These are phyloP conservation scores for Aureobasidium leucospermi DNA, from an alignment of 2,329 filamentous ascomycete genomes.

Conservation along the genomic window DNA sequence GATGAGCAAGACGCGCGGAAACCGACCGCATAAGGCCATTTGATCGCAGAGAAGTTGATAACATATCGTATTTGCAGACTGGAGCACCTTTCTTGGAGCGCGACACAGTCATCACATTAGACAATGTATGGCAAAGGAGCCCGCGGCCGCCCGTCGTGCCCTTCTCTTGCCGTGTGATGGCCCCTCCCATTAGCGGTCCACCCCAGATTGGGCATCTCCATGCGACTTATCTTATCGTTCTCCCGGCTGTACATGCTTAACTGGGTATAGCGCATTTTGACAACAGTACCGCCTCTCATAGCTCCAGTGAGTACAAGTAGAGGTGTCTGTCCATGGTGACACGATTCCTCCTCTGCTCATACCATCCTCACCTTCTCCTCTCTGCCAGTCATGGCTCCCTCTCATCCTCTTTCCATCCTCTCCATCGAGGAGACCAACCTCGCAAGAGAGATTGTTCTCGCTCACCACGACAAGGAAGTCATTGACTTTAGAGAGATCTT, in stretches of 20 bases:
- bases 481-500: slow-evolving; percentile 25
- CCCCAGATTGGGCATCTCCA: not conserved
- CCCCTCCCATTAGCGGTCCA: not conserved
- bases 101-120: not conserved
- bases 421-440: slow-evolving; percentile 19
- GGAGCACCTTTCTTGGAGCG: not conserved
- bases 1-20: not conserved
- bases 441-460: slow-evolving; percentile 20
- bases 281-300: not conserved
- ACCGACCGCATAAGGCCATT: not conserved
- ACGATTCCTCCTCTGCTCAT: not conserved
- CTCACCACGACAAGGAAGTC: slow-evolving; percentile 20
- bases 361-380: not conserved
- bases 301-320: not conserved
- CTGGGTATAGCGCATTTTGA: not conserved
- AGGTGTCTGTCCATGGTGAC: not conserved
- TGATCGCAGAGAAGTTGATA: too few relatives aligned
- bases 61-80: not conserved
- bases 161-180: not conserved
- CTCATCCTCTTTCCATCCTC: slow-evolving; percentile 18
- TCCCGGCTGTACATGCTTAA: not conserved
- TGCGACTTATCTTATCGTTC: not conserved
- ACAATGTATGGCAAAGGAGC: not conserved
- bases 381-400: slow-evolving; percentile 4
- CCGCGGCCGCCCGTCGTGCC: not conserved